Conservation (phyloP, 1,139 yeast species). For the Magnusiomyces magnusii region DNA sequence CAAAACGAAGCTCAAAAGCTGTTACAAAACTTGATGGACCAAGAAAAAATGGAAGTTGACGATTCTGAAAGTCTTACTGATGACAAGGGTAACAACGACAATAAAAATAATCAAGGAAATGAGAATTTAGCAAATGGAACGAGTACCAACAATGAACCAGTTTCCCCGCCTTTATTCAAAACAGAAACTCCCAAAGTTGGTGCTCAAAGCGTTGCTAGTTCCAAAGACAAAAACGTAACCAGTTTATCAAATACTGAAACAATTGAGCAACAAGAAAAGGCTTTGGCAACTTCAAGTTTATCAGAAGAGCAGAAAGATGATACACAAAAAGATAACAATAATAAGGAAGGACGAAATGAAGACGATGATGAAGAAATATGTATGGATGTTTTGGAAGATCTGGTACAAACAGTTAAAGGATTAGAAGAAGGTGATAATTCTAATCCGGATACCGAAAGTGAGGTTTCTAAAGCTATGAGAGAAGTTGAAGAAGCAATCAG, state of each 20-base stretch:
- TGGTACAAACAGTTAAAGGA: background rate
- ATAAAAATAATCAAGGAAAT: background rate
- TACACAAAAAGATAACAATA: too few species aligned
- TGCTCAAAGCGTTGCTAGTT: too few species aligned
- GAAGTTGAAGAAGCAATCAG: background rate
- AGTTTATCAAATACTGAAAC: too few species aligned
- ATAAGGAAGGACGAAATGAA: too few species aligned
- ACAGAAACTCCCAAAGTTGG: too few species aligned
- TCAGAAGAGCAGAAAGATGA: too few species aligned
- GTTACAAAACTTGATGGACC: conserved; percentile 1
- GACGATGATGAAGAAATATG: background rate
- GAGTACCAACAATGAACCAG: background rate
- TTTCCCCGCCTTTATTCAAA: background rate
- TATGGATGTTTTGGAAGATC: background rate
- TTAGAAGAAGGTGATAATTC: background rate
- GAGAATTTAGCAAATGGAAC: background rate
- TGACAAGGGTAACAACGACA: background rate
- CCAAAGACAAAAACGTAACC: too few species aligned
- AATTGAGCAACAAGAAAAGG: too few species aligned
- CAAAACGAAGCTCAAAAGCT: background rate
- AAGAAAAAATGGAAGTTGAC: background rate
- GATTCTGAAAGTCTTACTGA: background rate
- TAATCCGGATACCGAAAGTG: background rate
- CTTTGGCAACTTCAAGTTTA: too few species aligned
- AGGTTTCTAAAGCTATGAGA: background rate